Percentiles rank a stretch among this genome's conserved stretches.
Conservation (phyloP, 2,329 filamentous ascomycete genomes). For the Lasiodiplodia gonubiensis region DNA sequence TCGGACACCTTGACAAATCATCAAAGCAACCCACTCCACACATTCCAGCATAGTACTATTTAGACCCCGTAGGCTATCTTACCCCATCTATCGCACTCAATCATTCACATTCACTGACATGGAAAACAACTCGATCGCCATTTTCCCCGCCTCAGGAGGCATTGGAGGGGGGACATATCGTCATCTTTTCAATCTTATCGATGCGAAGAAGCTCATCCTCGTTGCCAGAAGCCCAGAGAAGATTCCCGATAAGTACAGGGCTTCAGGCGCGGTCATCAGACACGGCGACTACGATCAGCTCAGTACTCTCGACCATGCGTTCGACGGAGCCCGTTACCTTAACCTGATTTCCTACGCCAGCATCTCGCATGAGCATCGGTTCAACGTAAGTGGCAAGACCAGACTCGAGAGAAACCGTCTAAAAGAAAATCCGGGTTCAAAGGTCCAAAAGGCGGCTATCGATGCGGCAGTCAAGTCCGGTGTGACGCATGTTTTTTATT, state of each 20-base stretch:
- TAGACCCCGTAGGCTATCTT: too few relatives aligned
- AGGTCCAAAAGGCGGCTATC: background rate
- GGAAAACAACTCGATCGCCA: background rate
- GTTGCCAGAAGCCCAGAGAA: background rate
- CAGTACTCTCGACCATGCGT: background rate
- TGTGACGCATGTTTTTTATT: background rate
- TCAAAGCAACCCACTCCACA: too few relatives aligned
- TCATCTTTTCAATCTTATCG: background rate
- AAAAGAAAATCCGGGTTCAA: background rate
- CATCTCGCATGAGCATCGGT: background rate
- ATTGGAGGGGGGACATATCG: background rate
- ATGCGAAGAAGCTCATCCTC: background rate
- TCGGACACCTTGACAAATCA: too few relatives aligned
- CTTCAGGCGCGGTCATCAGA: background rate
- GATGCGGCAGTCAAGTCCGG: background rate
- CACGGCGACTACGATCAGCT: background rate
- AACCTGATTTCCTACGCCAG: background rate
- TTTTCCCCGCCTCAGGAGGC: background rate
- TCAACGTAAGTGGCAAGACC: background rate
- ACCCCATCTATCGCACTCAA: too few relatives aligned
- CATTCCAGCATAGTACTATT: too few relatives aligned
- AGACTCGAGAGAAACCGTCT: too few relatives aligned
- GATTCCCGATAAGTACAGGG: background rate
- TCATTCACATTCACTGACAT: background rate
- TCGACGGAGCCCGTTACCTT: background rate